Conservation (phyloP, 805 yeast genomes). For the Sungouiella blattae region DNA sequence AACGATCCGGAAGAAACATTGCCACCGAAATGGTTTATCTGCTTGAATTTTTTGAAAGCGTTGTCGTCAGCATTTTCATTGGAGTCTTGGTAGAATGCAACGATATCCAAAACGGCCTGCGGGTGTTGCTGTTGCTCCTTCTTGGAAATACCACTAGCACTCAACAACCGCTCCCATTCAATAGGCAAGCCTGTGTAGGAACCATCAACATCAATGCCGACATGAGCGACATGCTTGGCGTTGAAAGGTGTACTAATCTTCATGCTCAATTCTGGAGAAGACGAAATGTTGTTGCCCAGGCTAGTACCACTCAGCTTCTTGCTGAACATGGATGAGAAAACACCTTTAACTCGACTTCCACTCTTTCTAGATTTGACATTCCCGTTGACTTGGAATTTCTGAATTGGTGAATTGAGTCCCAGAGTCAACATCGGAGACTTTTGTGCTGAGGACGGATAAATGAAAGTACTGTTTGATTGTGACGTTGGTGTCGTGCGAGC, state of each 20-base stretch:
- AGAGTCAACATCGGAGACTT: constrained; percentile 24
- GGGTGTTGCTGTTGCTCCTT: constrained; percentile 90
- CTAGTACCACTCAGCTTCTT: constrained; percentile 18
- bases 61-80: constrained; percentile 42
- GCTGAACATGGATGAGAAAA: constrained; percentile 51
- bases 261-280: constrained; percentile 27
- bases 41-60: constrained; percentile 42
- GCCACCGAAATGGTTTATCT: constrained; percentile 15
- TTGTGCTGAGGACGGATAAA: constrained; percentile 9
- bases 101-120: constrained; percentile 89
- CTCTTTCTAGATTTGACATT: constrained; percentile 29
- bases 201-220: constrained; percentile 85
- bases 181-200: constrained; percentile 89
- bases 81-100: constrained; percentile 73
- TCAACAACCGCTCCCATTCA: constrained; percentile 83
- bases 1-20: neutral
- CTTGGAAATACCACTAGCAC: constrained; percentile 82
- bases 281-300: constrained; percentile 1
- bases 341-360: constrained; percentile 56
- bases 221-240: constrained; percentile 88
- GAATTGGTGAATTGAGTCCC: constrained; percentile 8
- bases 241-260: constrained; percentile 90
- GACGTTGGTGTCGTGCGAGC: constrained; percentile 24
- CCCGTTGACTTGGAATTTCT: neutral
- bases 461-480: constrained; percentile 15